A percentile compares a stretch with the other conserved stretches of the same genome.
phyloP scores from a whole-genome alignment of 2,329 filamentous ascomycete species.

The Talaromyces sp. region DNA sequence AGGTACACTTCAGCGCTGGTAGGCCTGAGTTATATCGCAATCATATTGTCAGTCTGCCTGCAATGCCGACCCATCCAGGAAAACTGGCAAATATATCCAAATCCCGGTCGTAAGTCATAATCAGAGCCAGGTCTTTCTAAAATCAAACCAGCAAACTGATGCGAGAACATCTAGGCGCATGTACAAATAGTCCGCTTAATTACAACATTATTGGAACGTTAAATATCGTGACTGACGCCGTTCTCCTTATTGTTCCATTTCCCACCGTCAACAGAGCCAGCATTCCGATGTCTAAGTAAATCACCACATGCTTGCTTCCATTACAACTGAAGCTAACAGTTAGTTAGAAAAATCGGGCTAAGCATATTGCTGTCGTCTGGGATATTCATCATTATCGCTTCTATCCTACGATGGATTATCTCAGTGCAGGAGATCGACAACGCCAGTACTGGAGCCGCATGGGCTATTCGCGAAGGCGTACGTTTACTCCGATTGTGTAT shows the following conservation, averaged over 20 bases:
- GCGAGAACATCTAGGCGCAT: slow-evolving; percentile 20
- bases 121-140: neutral
- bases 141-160: neutral
- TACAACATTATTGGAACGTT: slow-evolving; percentile 33
- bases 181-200: slow-evolving; percentile 32
- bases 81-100: slow-evolving; percentile 39
- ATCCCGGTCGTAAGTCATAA: slow-evolving; percentile 32
- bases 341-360: slow-evolving; percentile 32
- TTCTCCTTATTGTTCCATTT: slow-evolving; percentile 37
- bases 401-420: slow-evolving; percentile 38
- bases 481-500: neutral
- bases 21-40: slow-evolving; percentile 26
- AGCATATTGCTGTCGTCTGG: slow-evolving; percentile 39
- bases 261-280: slow-evolving; percentile 39
- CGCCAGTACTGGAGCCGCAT: slow-evolving; percentile 38
- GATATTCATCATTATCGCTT: slow-evolving; percentile 41
- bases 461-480: slow-evolving; percentile 37
- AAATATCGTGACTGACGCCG: slow-evolving; percentile 37
- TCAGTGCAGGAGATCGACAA: slow-evolving; percentile 32
- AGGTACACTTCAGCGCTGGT: slow-evolving; percentile 29
- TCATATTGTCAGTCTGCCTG: slow-evolving; percentile 30
- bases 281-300: slow-evolving; percentile 27
- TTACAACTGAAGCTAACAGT: neutral
- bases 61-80: slow-evolving; percentile 35
- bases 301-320: neutral